Evolutionary conservation across 1,284 basidiomycete species (phyloP), one percentile per base, ranked within the genome.

Genomic region (Austroboletus novae-zelandiae): DNA sequence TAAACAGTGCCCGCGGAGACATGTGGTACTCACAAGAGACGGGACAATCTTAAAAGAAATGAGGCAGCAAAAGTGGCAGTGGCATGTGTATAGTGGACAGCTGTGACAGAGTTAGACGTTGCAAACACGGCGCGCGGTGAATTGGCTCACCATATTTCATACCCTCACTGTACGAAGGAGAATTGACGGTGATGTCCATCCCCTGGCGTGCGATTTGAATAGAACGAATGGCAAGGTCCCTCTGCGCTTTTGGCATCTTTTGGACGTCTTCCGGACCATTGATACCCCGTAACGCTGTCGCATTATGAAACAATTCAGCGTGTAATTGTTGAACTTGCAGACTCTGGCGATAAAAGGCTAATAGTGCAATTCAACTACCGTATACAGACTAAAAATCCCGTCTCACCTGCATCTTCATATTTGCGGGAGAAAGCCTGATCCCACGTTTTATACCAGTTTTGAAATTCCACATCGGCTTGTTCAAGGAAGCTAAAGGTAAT

Each of bases 61-160:
- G 91, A 91, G 14, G 91, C 93, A 18, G 90, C 83, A 69, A 97
- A 97, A 0, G 93, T 94, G 3, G 94, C 94, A 35, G 91, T 92
- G 42, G 90, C 91, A 65, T 96, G 91, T 9, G 91, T 90, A 62
- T 92, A 93, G 62, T 90, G 86, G 34, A 93, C 90, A 31, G 89
- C 92, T 90, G 61, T 54, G 18, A n/a, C 9, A 30, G 23, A 29
- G 23, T 67, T 44, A 54, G 43, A 43, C 32, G 9, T 46, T 30
- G 30, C 40, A 5, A 45, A 49, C 20, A 17, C 20, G 36, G 37
- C 7, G 51, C 7, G 51, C 47, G 10, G 47, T 39, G 41, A 32
- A 25, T 37, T 45, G 36, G 45, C 78, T 47, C 62, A 86, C 87
- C 89, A 62, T 93, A 95, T 75, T 89, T 90, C 78, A 96, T 86